phyloP scores from a whole-genome alignment of 108 stramenopile species.

The Fistulifera pelliculosa region DNA sequence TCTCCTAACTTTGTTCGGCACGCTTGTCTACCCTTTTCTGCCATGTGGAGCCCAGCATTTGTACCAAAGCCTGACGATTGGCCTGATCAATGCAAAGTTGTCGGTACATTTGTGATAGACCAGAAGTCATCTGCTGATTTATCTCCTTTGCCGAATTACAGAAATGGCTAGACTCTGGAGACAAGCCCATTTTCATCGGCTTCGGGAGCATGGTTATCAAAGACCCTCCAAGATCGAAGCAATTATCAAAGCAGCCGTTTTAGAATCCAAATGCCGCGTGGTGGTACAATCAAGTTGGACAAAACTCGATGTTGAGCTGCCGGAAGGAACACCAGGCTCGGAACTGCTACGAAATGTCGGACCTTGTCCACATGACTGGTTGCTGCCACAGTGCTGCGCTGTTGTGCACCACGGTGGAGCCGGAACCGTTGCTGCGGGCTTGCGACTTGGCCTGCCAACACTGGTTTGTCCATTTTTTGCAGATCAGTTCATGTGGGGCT shows the following conservation, averaged over 20 bases:
- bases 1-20: conserved; percentile 21
- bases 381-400: conserved; percentile 55
- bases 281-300: conserved; percentile 63
- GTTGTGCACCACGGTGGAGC: conserved; percentile 86
- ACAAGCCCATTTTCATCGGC: conserved; percentile 55
- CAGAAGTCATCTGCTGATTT: conserved; percentile 13
- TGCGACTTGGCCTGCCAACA: conserved; percentile 57
- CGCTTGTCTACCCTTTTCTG: conserved; percentile 52
- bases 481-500: conserved; percentile 76
- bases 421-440: conserved; percentile 70
- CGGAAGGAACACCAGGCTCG: conserved; percentile 3
- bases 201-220: conserved; percentile 69
- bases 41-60: conserved; percentile 78
- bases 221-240: conserved; percentile 32
- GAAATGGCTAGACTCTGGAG: conserved; percentile 37
- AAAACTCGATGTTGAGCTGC: conserved; percentile 43
- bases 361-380: conserved; percentile 66
- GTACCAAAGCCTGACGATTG: conserved; percentile 81
- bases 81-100: conserved; percentile 68
- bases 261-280: conserved; percentile 28
- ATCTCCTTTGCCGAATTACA: conserved; percentile 23
- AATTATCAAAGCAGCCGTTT: conserved; percentile 47
- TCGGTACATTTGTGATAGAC: conserved; percentile 51
- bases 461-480: conserved; percentile 77
- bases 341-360: conserved; percentile 44